Evolutionary conservation across 345 rosid genomes (phyloP).

Genomic region (Streptanthus diversifolius): DNA sequence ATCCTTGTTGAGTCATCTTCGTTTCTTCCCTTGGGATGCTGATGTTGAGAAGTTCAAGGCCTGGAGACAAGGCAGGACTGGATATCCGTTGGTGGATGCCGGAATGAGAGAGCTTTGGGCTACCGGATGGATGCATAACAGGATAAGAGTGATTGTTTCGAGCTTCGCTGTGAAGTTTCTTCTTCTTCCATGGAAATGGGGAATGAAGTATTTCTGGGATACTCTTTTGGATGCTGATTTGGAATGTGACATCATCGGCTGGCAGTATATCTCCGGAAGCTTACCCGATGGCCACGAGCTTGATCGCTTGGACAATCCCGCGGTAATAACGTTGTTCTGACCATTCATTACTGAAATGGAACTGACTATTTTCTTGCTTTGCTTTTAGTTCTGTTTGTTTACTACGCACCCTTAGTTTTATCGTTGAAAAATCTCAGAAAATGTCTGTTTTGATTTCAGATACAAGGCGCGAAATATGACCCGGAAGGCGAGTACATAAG

Average conservation of each 20-base stretch:
- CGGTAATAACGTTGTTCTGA: slow-evolving; percentile 40
- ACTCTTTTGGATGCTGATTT: slow-evolving; percentile 89
- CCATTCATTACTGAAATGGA: too few species aligned
- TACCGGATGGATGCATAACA: slow-evolving; percentile 89
- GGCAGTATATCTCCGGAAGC: slow-evolving; percentile 97
- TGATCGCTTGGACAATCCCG: slow-evolving; percentile 79
- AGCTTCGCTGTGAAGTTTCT: slow-evolving; percentile 86
- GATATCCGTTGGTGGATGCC: slow-evolving; percentile 92
- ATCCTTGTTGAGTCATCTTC: slow-evolving; percentile 59
- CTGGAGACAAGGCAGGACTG: slow-evolving; percentile 96
- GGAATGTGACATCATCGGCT: slow-evolving; percentile 82
- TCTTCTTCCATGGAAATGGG: slow-evolving; percentile 97
- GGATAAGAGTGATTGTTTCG: slow-evolving; percentile 79
- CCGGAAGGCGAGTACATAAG: slow-evolving; percentile 86
- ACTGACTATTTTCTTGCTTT: too few species aligned
- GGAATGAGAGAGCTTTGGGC: slow-evolving; percentile 99
- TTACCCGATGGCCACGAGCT: slow-evolving; percentile 96
- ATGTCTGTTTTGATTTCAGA: slow-evolving; percentile 38
- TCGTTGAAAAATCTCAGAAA: not conserved
- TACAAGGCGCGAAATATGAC: slow-evolving; percentile 75
- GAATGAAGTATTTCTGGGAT: slow-evolving; percentile 97
- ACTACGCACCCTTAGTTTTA: too few species aligned
- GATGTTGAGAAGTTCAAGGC: slow-evolving; percentile 63
- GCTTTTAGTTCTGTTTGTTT: too few species aligned
- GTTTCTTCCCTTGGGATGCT: slow-evolving; percentile 73